phyloP scores from a whole-genome alignment of 2,329 filamentous ascomycete genomes.

The Epichloe amarillans region DNA sequence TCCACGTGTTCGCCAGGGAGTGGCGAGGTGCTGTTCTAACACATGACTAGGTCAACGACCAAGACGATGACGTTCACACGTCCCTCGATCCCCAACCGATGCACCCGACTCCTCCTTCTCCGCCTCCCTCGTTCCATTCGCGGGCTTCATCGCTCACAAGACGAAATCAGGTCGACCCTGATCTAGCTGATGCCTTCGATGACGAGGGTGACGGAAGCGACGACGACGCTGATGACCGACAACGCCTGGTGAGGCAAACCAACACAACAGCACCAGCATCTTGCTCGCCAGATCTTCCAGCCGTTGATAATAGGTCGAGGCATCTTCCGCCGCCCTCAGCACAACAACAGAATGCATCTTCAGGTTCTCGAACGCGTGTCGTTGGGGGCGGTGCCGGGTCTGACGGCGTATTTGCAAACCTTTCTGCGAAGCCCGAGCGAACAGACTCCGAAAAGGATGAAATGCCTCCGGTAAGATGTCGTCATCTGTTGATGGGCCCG shows the following conservation, averaged over 20 bases:
- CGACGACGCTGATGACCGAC: slow-evolving; percentile 64
- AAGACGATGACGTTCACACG: slow-evolving; percentile 27
- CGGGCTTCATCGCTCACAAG: slow-evolving; percentile 48
- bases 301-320: neutral
- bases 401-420: slow-evolving; percentile 92
- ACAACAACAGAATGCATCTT: slow-evolving; percentile 13
- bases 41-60: slow-evolving; percentile 38
- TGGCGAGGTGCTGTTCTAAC: neutral
- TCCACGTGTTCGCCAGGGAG: too few species aligned
- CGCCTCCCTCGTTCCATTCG: slow-evolving; percentile 79
- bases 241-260: slow-evolving; percentile 67
- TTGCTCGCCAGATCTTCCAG: slow-evolving; percentile 6
- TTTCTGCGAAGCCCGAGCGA: slow-evolving; percentile 78
- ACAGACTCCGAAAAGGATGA: slow-evolving; percentile 74
- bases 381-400: slow-evolving; percentile 66
- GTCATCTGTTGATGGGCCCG: neutral
- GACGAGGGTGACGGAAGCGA: slow-evolving; percentile 68
- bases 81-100: slow-evolving; percentile 16
- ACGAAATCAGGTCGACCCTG: slow-evolving; percentile 48
- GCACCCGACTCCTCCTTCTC: slow-evolving; percentile 40
- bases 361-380: slow-evolving; percentile 32
- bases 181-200: slow-evolving; percentile 89
- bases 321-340: slow-evolving; percentile 12
- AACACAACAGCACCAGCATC: slow-evolving; percentile 17
- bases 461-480: slow-evolving; percentile 67